Percentiles rank a stretch among this genome's conserved stretches.
Conservation (phyloP, 192 early-diverging fungal species). For the Geosiphon pyriformis region DNA sequence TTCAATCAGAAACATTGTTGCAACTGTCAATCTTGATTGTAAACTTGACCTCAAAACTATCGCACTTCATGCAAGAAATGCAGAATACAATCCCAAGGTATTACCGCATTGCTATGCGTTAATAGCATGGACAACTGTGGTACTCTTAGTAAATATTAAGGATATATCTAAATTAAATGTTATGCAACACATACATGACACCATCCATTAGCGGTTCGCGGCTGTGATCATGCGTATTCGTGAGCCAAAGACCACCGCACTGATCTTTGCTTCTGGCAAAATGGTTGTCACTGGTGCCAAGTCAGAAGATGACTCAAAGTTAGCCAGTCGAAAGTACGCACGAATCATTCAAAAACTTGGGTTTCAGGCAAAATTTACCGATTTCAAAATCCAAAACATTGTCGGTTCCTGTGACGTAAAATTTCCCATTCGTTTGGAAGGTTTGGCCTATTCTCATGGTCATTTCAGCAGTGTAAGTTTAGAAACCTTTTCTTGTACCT, state of each 20-base stretch:
- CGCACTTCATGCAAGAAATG: conserved; percentile 98
- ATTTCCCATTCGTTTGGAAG: conserved; percentile 98
- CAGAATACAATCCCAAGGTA: conserved; percentile 99
- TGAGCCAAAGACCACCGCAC: conserved; percentile 97
- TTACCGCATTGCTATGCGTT: conserved; percentile 24
- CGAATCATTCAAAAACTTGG: conserved; percentile 99
- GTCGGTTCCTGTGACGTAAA: conserved; percentile 99
- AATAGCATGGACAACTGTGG: conserved; percentile 21
- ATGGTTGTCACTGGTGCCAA: conserved; percentile 99
- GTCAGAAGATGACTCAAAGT: conserved; percentile 94
- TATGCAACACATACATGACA: not conserved
- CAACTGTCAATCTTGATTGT: conserved; percentile 97
- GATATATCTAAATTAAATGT: too few species aligned
- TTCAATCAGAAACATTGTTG: conserved; percentile 86
- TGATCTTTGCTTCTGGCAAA: conserved; percentile 99
- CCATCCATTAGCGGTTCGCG: conserved; percentile 84
- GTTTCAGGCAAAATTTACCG: conserved; percentile 94
- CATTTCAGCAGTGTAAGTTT: conserved; percentile 79
- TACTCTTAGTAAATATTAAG: too few species aligned
- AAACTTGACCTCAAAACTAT: conserved; percentile 97
- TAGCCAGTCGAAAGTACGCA: conserved; percentile 98
- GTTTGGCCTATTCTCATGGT: conserved; percentile 89
- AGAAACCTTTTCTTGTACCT: not conserved
- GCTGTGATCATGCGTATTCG: conserved; percentile 99
- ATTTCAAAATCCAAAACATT: conserved; percentile 99